These are phyloP conservation scores for Salvia miltiorrhiza DNA, from an alignment of 257 asterid species.

Conservation along the genomic window DNA sequence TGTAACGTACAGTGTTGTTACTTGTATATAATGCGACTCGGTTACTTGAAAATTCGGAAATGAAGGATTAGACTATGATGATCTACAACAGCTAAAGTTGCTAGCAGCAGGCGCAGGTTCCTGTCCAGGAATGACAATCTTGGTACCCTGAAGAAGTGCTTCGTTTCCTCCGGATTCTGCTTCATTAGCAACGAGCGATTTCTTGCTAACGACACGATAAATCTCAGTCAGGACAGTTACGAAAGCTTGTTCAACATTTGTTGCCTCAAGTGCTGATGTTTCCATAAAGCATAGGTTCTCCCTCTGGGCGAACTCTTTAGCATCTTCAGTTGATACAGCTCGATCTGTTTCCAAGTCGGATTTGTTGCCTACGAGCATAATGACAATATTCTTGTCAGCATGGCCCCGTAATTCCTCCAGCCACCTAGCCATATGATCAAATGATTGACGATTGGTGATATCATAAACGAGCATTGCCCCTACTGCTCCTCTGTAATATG, in stretches of 20 bases:
- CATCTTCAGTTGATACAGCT: conserved; percentile 72
- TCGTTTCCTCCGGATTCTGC: conserved; percentile 66
- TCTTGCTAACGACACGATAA: conserved; percentile 72
- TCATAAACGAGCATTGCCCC: conserved; percentile 95
- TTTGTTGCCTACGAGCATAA: conserved; percentile 88
- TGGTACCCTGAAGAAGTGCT: conserved; percentile 69
- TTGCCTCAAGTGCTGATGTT: conserved; percentile 85
- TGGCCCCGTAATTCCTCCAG: conserved; percentile 73
- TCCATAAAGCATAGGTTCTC: conserved; percentile 87
- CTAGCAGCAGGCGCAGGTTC: conserved; percentile 49
- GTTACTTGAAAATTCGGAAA: not conserved
- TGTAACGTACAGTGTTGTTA: conserved; percentile 1
- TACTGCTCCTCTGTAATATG: conserved; percentile 89
- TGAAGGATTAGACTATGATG: conserved; percentile 37
- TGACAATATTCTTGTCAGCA: conserved; percentile 78
- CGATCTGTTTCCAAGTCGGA: conserved; percentile 64
- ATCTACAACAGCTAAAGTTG: conserved; percentile 61
- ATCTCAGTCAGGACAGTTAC: conserved; percentile 60
- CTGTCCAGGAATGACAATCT: conserved; percentile 61
- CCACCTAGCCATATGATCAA: conserved; percentile 83
- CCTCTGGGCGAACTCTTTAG: conserved; percentile 77
- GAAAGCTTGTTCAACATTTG: conserved; percentile 83
- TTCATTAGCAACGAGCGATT: conserved; percentile 76
- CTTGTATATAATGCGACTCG: too few relatives aligned
- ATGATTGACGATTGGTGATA: conserved; percentile 69